Percentiles rank a stretch among this genome's conserved stretches.
These are phyloP conservation scores for Mollisia scopiformis DNA, from an alignment of 2,329 filamentous ascomycete species.

Conservation along the genomic window DNA sequence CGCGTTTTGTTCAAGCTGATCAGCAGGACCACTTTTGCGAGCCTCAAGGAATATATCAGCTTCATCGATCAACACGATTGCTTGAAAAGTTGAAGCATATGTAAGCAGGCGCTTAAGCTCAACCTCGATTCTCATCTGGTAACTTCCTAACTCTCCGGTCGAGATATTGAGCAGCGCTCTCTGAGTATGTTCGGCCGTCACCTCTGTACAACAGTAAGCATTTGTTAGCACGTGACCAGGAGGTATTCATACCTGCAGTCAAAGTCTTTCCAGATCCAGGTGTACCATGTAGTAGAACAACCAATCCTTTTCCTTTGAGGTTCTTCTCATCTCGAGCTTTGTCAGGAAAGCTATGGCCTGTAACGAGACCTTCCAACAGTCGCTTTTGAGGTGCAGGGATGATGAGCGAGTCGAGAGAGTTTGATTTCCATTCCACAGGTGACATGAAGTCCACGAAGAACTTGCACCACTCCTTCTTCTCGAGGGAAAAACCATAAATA, in stretches of 20 bases:
- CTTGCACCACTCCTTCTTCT: conserved; percentile 24
- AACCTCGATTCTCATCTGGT: conserved; percentile 14
- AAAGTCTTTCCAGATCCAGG: conserved; percentile 23
- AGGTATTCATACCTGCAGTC: conserved; percentile 38
- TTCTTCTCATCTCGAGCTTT: conserved; percentile 12
- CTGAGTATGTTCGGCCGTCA: conserved; percentile 19
- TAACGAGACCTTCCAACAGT: conserved; percentile 16
- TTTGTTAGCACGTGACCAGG: background rate
- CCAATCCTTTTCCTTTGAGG: conserved; percentile 23
- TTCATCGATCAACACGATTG: conserved; percentile 73
- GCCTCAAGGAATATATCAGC: conserved; percentile 59
- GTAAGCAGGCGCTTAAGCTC: conserved; percentile 63
- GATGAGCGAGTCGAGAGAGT: conserved; percentile 14
- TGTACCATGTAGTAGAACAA: conserved; percentile 19
- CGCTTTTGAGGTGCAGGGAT: conserved; percentile 14
- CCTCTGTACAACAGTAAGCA: conserved; percentile 6
- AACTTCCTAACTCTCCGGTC: conserved; percentile 20
- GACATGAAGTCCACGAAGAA: conserved; percentile 16
- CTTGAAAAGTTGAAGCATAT: conserved; percentile 74
- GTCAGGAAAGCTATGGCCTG: conserved; percentile 19
- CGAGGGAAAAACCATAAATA: conserved; percentile 19
- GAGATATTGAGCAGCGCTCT: conserved; percentile 19
- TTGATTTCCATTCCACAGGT: conserved; percentile 10
- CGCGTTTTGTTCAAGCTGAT: conserved; percentile 43
- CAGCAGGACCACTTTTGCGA: conserved; percentile 33